These are phyloP conservation scores for Neofusicoccum kwambonambiense DNA, from an alignment of 2,329 filamentous ascomycete genomes.

Conservation along the genomic window DNA sequence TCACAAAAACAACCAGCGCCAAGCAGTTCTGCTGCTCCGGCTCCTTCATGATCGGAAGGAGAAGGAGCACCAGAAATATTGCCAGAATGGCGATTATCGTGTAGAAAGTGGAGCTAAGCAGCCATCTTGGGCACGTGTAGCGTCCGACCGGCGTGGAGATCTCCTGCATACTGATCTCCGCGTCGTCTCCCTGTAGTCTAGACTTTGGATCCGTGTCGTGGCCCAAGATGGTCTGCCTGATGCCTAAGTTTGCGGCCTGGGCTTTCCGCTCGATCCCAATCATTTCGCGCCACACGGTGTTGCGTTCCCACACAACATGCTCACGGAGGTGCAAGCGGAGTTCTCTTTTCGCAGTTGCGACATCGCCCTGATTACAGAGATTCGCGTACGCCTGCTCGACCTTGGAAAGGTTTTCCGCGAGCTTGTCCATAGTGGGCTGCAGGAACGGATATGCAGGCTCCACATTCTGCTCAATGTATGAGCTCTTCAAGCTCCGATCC, in stretches of 20 bases:
- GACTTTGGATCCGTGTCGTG: slow-evolving; percentile 66
- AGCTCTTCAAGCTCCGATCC: slow-evolving; percentile 73
- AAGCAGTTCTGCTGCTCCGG: slow-evolving; percentile 95
- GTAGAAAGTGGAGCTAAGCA: slow-evolving; percentile 79
- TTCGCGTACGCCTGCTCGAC: slow-evolving; percentile 80
- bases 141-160: slow-evolving; percentile 77
- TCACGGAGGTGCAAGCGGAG: slow-evolving; percentile 87
- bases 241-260: slow-evolving; percentile 87
- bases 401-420: slow-evolving; percentile 70
- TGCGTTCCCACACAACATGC: slow-evolving; percentile 98
- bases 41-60: slow-evolving; percentile 77
- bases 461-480: slow-evolving; percentile 74
- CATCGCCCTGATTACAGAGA: slow-evolving; percentile 78
- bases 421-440: slow-evolving; percentile 64
- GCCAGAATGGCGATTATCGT: slow-evolving; percentile 68
- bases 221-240: slow-evolving; percentile 74
- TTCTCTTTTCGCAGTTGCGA: slow-evolving; percentile 74
- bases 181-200: slow-evolving; percentile 81
- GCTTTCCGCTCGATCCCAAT: slow-evolving; percentile 96
- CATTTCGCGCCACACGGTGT: slow-evolving; percentile 98
- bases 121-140: slow-evolving; percentile 74
- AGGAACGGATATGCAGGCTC: slow-evolving; percentile 80
- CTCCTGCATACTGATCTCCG: slow-evolving; percentile 63
- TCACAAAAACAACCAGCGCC: slow-evolving; percentile 90
- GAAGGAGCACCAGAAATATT: slow-evolving; percentile 72